phyloP scores from a whole-genome alignment of 768 basidiomycete genomes.

The Naganishia kalamii region DNA sequence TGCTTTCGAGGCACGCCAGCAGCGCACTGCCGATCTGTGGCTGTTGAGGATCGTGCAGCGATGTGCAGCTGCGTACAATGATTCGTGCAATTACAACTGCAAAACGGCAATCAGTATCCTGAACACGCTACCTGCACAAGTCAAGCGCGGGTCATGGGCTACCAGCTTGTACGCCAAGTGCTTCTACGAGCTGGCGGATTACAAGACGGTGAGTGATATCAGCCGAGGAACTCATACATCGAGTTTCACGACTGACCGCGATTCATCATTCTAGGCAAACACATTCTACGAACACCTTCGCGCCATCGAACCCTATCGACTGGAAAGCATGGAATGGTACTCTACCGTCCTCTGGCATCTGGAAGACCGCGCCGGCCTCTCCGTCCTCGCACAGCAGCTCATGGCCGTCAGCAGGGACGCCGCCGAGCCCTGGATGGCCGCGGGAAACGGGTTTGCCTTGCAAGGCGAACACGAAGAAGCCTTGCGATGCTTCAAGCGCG shows the following conservation, averaged over 20 bases:
- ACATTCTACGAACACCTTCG: conserved; percentile 78
- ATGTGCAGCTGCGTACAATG: conserved; percentile 73
- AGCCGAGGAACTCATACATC: neutral
- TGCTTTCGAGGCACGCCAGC: conserved; percentile 23
- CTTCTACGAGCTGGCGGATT: conserved; percentile 84
- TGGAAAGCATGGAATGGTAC: conserved; percentile 91
- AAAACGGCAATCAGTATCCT: conserved; percentile 67
- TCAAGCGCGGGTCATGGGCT: conserved; percentile 70
- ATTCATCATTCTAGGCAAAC: conserved; percentile 60
- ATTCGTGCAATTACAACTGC: conserved; percentile 69
- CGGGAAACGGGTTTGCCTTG: conserved; percentile 90
- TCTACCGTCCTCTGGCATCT: conserved; percentile 95
- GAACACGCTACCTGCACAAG: conserved; percentile 64
- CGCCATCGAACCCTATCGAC: conserved; percentile 76
- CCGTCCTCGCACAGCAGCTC: conserved; percentile 86
- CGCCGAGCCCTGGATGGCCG: conserved; percentile 88
- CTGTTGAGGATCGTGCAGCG: conserved; percentile 71
- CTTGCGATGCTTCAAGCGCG: conserved; percentile 86
- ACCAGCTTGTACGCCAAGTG: conserved; percentile 77
- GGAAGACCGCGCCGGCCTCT: conserved; percentile 72
- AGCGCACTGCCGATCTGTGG: conserved; percentile 68
- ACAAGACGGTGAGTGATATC: conserved; percentile 68
- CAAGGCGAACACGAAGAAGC: conserved; percentile 92
- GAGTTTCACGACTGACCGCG: conserved; percentile 20
- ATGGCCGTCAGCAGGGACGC: conserved; percentile 75